Evolutionary conservation across 176 grass and related monocot genomes (phyloP), one percentile per base, ranked within the genome.

Genomic region (Carex myosuroides): DNA sequence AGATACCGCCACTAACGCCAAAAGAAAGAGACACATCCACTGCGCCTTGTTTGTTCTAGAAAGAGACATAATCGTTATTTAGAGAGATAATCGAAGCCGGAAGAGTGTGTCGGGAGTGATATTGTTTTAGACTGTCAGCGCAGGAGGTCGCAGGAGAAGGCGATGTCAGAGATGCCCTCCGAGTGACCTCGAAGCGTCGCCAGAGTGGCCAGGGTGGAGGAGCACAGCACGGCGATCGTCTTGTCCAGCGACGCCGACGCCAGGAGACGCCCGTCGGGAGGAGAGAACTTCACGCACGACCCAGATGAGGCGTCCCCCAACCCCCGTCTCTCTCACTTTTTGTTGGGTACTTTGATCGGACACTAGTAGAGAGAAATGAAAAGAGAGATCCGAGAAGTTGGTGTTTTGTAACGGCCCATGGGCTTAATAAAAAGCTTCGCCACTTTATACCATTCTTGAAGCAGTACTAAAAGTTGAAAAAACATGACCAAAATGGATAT

Each of bases 271-370:
- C 95, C 95, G 83, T 94, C 94, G 21, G 60, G 60, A 80, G 91
- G 91, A 85, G 95, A 94, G 89, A 94, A 98, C 57, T 94, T 90
- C 65, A 98, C 91, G 89, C 89, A 98, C 11, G 95, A 98, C 33
- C 42, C 64, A 65, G 86, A 62, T 39, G 70, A 72, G 78, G 72
- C 24, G 2, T 77, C 73, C 46, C 73, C 73, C 50, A 77, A 56
- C 73, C 46, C 73, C 73, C 50, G 57, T 77, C 32, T 69, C 65
- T 66, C 7, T 1, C 53, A 3, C 3, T 16, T 56, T 56, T 16
- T 59, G 56, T 9, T 26, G 6, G 0, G 4, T 22, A 21, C 57
- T 59, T n/a, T 72, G 16, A 46, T 72, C 41, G 2, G 46, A 74
- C 14, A 3, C 0, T 1, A 13, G 12, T 41, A 10, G 22, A 13